Base-by-base conservation (phyloP, 192 early-diverging fungal genomes). In the Pilaira anomala region DNA sequence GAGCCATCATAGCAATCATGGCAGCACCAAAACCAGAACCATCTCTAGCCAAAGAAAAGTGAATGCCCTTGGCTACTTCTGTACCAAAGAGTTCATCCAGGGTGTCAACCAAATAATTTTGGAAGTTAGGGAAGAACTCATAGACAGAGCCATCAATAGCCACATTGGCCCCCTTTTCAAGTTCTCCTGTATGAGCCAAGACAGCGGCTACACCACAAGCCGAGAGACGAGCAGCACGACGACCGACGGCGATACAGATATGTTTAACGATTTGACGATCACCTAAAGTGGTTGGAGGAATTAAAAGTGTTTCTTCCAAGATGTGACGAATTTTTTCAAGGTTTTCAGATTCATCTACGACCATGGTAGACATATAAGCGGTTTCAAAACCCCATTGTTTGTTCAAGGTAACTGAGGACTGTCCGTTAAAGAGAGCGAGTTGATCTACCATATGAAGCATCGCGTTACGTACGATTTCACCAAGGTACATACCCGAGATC, bases 401-500 rank as follows among this genome's bases (percentile, higher is more conserved):
- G 74, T 89, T 85, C 14, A 94, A 40, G 14, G 79, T 77, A 26
- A 73, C 48, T 1, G 84, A 85, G 50, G 78, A 82, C 13, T 75
- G 60, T 39, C 91, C 90, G 46, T 73, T 51, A 68, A 95, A 95
- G 11, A 98, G 71, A 29, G 92, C 63, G 14, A 80, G 81, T 54
- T 82, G 86, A 66, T 91, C 88, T 26, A 95, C 82, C 40, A 98
- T 77, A 51, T 91, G 78, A 44, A 94, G 60, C n/a, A 93, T 56
- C 48, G 87, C 80, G 54, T 88, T 87, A 24, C 93, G 88, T 3
- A 78, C 76, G 45, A 98, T 85, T 62, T 98, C 93, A 62, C 96
- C 96, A 13, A 98, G 77, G 69, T 95, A 98, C 79, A 95, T 86
- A 24, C 94, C 94, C 16, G 93, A 93, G 51, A 98, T 93, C 78